Evolutionary conservation across 1,284 basidiomycete genomes (phyloP).

Genomic region (Rhodotorula sp.): DNA sequence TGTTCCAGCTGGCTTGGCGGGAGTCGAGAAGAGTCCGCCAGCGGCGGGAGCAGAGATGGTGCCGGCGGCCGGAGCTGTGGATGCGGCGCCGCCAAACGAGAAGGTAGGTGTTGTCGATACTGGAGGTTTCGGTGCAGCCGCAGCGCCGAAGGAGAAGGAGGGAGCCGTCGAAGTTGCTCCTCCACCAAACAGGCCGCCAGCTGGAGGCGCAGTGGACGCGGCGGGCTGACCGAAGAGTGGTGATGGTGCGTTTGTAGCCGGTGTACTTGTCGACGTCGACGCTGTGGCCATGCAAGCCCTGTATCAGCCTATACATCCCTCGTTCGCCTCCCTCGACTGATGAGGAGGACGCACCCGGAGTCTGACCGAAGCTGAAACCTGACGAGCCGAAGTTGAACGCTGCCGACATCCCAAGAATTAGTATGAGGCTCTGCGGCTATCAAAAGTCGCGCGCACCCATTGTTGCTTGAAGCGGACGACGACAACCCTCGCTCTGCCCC

Average conservation of each 20-base stretch:
- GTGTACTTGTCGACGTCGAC: constrained; percentile 16
- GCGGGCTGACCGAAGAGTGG: constrained; percentile 26
- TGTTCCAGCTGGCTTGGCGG: constrained; percentile 25
- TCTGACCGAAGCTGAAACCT: constrained; percentile 31
- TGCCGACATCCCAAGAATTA: background rate
- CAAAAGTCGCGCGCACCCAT: background rate
- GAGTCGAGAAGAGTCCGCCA: constrained; percentile 34
- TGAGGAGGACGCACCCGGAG: constrained; percentile 10
- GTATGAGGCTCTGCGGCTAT: background rate
- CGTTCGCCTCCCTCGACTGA: background rate
- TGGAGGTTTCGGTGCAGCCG: constrained; percentile 21
- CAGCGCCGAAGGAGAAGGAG: constrained; percentile 46
- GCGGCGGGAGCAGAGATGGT: constrained; percentile 36
- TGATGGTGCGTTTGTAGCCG: constrained; percentile 15
- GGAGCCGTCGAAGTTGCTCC: constrained; percentile 39
- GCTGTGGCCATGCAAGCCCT: constrained; percentile 1
- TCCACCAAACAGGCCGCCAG: constrained; percentile 26
- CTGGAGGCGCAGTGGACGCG: background rate
- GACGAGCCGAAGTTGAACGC: constrained; percentile 38
- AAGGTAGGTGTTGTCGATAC: constrained; percentile 36
- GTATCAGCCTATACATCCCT: background rate
- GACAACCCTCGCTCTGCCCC: background rate
- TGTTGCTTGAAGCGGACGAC: background rate
- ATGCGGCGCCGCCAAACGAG: constrained; percentile 31
- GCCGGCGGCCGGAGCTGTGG: constrained; percentile 4